Base-by-base conservation (phyloP, 768 basidiomycete genomes). In the Mycena galericulata region DNA sequence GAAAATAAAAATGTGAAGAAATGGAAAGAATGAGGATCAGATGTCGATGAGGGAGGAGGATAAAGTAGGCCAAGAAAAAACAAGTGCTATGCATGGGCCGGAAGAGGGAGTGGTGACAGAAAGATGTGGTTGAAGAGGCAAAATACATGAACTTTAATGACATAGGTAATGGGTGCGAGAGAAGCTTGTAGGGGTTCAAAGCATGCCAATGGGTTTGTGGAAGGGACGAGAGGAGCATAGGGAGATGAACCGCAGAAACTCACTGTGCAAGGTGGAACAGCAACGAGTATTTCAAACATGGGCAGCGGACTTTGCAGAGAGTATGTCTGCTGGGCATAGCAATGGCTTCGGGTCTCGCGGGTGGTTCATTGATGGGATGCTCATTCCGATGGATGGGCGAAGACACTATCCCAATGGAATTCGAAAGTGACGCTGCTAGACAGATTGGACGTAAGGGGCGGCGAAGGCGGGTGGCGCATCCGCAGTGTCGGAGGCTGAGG, bases 101-200 rank as follows among this genome's bases (percentile, higher is more conserved):
- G 32, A 36, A 29, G 51, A 6, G n/a, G n/a, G n/a, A 36, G 32
- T 53, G 32, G 20, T 53, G 51, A 34, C 9, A 34, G 32, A 53
- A 34, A 12, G 32, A 53, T 12, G 36, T 53, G 32, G 32, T 53
- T 22, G 36, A 53, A 53, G 51, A 53, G 32, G 32, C 32, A n/a
- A n/a, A n/a, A n/a, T n/a, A n/a, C n/a, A n/a, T n/a, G n/a, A n/a
- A n/a, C n/a, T n/a, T n/a, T n/a, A 34, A 53, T 14, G 51, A 12
- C 32, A n/a, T 53, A 53, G 51, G 51, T 53, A 53, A 53, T 53
- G 32, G 51, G 51, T 53, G 51, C 51, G 12, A n/a, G 51, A 51
- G 50, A 20, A 32, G 30, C n/a, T n/a, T n/a, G n/a, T n/a, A n/a
- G n/a, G n/a, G n/a, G n/a, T n/a, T n/a, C n/a, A n/a, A n/a, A n/a